Conservation (phyloP, 345 rosid genomes). For the Eucalyptus decipiens region DNA sequence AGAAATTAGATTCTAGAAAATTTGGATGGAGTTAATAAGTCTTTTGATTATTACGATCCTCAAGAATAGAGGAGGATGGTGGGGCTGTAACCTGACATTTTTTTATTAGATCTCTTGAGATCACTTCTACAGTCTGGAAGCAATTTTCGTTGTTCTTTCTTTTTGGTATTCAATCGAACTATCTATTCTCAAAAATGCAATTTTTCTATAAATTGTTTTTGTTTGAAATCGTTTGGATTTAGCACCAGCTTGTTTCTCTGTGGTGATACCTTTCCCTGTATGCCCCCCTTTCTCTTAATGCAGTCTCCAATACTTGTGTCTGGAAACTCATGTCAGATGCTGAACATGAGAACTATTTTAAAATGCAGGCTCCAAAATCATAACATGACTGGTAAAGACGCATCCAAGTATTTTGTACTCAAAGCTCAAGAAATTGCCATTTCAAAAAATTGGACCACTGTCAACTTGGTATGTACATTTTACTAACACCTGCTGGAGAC, state of each 20-base stretch:
- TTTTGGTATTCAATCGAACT: not conserved
- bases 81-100: not conserved
- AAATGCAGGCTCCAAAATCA: constrained; percentile 58
- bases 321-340: not conserved
- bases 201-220: not conserved
- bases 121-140: not conserved
- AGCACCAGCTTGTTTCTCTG: not conserved
- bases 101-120: not conserved
- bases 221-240: not conserved
- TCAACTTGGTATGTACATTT: constrained; percentile 54
- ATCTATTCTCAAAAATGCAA: not conserved
- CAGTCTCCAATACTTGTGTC: not conserved
- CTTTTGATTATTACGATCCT: not conserved
- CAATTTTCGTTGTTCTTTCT: not conserved
- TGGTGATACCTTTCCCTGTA: not conserved
- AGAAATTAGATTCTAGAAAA: not conserved
- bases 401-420: constrained; percentile 70
- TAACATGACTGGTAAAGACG: constrained; percentile 53
- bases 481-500: not conserved
- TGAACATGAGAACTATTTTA: not conserved
- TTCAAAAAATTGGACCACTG: constrained; percentile 65
- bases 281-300: not conserved
- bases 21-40: not conserved
- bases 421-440: constrained; percentile 80
- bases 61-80: not conserved